Percentiles rank a stretch among this genome's conserved stretches.
These are phyloP conservation scores for Picea engelmannii DNA, from an alignment of 83 land plant genomes.

Conservation along the genomic window DNA sequence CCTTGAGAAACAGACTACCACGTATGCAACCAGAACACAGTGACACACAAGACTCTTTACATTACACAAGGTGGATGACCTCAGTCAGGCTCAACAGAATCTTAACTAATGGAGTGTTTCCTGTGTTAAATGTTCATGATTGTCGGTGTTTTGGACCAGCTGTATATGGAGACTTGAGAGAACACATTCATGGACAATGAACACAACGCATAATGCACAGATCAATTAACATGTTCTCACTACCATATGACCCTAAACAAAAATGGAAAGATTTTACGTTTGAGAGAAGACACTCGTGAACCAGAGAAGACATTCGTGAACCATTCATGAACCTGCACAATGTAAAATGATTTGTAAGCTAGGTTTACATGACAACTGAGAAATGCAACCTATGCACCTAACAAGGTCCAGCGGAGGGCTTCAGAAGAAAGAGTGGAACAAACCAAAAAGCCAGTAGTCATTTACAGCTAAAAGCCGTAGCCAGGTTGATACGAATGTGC, in stretches of 20 bases:
- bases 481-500: not conserved
- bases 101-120: too few relatives aligned
- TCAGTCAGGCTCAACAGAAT: too few relatives aligned
- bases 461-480: not conserved
- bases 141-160: too few relatives aligned
- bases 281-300: constrained; percentile 38
- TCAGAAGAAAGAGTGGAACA: not conserved
- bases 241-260: not conserved
- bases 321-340: constrained; percentile 53
- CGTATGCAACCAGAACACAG: too few relatives aligned
- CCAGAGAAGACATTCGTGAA: constrained; percentile 45
- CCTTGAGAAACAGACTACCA: too few relatives aligned
- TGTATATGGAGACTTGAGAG: too few relatives aligned
- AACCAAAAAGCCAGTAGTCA: not conserved
- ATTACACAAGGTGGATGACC: too few relatives aligned
- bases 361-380: constrained; percentile 8
- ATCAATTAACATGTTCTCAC: not conserved
- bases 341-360: constrained; percentile 59
- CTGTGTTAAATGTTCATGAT: too few relatives aligned
- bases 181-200: not conserved
- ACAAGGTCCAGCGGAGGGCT: not conserved
- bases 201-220: not conserved
- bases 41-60: too few relatives aligned
- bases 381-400: constrained; percentile 4
- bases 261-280: constrained; percentile 9